Evolutionary conservation across 179 eudicot genomes (phyloP).

Genomic region (Silene vulgaris): DNA sequence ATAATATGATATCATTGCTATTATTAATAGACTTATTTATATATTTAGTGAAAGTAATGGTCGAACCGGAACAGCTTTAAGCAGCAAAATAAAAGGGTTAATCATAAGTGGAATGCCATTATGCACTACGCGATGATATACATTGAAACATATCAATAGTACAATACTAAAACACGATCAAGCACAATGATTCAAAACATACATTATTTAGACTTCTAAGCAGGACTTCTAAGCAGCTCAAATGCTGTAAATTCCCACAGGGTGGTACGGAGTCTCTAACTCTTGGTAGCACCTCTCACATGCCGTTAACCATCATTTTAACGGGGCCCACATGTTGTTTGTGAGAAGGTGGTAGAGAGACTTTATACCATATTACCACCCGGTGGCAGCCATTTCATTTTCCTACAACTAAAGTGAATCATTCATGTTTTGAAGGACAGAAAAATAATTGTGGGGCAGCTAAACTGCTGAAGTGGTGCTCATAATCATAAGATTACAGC

Average conservation of each 20-base stretch:
- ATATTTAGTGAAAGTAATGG: background rate
- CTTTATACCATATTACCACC: no score
- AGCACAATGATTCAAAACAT: background rate
- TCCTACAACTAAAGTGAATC: slow-evolving; percentile 2
- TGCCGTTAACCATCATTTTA: no score
- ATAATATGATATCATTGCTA: no score
- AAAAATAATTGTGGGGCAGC: background rate
- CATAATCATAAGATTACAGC: no score
- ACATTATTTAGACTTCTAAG: background rate
- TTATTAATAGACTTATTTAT: background rate
- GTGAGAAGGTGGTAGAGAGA: no score
- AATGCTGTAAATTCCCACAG: background rate
- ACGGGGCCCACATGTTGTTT: no score
- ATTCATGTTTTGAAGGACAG: background rate
- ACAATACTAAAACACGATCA: background rate
- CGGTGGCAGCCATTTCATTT: no score
- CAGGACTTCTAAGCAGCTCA: background rate
- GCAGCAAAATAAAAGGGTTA: background rate
- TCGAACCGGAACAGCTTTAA: background rate
- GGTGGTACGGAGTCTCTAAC: no score
- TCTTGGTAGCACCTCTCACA: no score
- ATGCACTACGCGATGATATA: background rate
- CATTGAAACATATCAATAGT: background rate
- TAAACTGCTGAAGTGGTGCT: background rate
- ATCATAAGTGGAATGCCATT: background rate